These are phyloP conservation scores for Scheffersomyces cryptocercus DNA, from an alignment of 1,139 yeast genomes.

Conservation along the genomic window DNA sequence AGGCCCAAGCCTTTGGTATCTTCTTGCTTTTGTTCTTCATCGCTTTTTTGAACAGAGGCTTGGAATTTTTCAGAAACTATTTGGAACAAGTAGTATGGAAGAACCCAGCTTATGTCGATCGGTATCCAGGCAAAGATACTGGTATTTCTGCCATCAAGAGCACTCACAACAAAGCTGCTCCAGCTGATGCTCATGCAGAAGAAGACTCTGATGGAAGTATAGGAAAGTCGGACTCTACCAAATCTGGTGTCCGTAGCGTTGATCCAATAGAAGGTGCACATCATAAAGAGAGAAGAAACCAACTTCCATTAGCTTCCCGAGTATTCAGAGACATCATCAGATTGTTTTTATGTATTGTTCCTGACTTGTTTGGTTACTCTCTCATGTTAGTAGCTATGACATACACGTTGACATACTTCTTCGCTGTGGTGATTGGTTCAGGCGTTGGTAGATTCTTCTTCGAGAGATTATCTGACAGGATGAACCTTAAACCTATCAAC, in stretches of 20 bases:
- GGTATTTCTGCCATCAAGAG: constrained; percentile 9
- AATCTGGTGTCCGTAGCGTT: constrained; percentile 2
- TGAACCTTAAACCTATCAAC: constrained; percentile 24
- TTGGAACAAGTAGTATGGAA: constrained; percentile 66
- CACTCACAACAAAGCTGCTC: constrained; percentile 7
- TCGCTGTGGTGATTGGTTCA: constrained; percentile 69
- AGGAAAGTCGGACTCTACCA: constrained; percentile 9
- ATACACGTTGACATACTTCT: constrained; percentile 62
- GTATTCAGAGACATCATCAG: constrained; percentile 57
- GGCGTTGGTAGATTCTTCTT: constrained; percentile 69
- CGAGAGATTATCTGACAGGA: constrained; percentile 50
- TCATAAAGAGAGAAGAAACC: constrained; percentile 9
- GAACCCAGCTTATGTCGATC: constrained; percentile 30
- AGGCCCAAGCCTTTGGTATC: constrained; percentile 71
- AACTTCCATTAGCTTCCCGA: constrained; percentile 20
- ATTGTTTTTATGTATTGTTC: constrained; percentile 53
- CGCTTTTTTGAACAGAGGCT: constrained; percentile 58
- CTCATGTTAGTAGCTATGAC: constrained; percentile 82
- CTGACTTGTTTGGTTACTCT: constrained; percentile 67
- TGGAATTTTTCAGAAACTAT: constrained; percentile 59
- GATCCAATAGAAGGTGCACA: constrained; percentile 4
- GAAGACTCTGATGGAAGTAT: constrained; percentile 10
- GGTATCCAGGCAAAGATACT: constrained; percentile 9
- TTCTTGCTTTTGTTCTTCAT: constrained; percentile 59
- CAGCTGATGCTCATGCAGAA: constrained; percentile 13